phyloP scores from a whole-genome alignment of 192 early-diverging fungal species.

The Backusella westeae region DNA sequence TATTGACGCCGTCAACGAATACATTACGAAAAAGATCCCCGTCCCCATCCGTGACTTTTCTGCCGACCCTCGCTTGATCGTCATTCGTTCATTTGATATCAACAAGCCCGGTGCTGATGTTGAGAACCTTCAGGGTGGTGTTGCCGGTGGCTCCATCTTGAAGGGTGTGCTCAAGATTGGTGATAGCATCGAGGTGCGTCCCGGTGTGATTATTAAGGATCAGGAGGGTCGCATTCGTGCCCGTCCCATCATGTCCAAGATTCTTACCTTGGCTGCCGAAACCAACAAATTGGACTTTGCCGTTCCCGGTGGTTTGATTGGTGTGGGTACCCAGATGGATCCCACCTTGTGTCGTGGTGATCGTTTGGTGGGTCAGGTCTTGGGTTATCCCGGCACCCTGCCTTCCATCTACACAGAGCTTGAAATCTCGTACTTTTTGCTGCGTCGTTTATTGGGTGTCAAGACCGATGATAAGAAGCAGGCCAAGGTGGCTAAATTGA shows the following conservation, averaged over 20 bases:
- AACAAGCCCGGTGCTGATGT: slow-evolving; percentile 98
- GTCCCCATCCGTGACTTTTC: slow-evolving; percentile 93
- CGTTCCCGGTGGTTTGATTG: slow-evolving; percentile 98
- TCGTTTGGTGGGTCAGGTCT: slow-evolving; percentile 93
- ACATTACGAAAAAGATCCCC: slow-evolving; percentile 95
- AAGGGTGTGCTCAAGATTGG: slow-evolving; percentile 86
- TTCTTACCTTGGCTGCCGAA: slow-evolving; percentile 87
- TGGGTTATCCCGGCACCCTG: slow-evolving; percentile 88
- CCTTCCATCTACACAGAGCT: slow-evolving; percentile 93
- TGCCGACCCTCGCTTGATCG: slow-evolving; percentile 88
- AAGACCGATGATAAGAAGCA: slow-evolving; percentile 98
- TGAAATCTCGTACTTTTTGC: slow-evolving; percentile 96
- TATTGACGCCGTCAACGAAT: slow-evolving; percentile 97
- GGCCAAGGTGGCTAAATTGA: slow-evolving; percentile 89
- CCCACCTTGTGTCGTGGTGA: slow-evolving; percentile 96
- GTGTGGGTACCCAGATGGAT: slow-evolving; percentile 95
- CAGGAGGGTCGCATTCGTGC: slow-evolving; percentile 77
- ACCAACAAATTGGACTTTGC: slow-evolving; percentile 92
- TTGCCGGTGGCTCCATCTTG: slow-evolving; percentile 96
- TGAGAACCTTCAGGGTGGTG: slow-evolving; percentile 90
- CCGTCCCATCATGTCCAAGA: slow-evolving; percentile 85
- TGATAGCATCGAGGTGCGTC: slow-evolving; percentile 96
- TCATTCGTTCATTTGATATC: slow-evolving; percentile 98
- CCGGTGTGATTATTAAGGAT: slow-evolving; percentile 91
- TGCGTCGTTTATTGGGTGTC: slow-evolving; percentile 94